phyloP scores from a whole-genome alignment of 2,329 filamentous ascomycete species.

The Raffaelea ambrosiae region DNA sequence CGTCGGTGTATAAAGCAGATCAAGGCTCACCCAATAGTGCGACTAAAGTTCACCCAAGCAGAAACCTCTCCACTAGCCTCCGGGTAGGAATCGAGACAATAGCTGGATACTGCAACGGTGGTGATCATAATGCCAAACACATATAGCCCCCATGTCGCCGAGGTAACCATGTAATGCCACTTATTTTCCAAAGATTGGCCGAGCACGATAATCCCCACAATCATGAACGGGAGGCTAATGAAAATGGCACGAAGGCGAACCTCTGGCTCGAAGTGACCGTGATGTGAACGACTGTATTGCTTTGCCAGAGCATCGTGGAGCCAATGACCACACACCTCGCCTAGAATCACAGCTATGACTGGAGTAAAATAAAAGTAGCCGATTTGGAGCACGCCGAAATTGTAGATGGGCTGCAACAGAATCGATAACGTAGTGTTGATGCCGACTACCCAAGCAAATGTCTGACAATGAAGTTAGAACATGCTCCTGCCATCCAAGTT shows the following conservation, averaged over 20 bases:
- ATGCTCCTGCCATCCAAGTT: too few species aligned
- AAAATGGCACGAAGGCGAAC: slow-evolving; percentile 40
- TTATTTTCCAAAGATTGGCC: slow-evolving; percentile 40
- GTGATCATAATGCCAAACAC: slow-evolving; percentile 47
- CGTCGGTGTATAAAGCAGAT: background rate
- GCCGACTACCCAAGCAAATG: slow-evolving; percentile 43
- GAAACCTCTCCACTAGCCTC: slow-evolving; percentile 45
- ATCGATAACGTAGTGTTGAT: slow-evolving; percentile 49
- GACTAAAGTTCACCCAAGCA: slow-evolving; percentile 40
- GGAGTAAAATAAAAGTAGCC: slow-evolving; percentile 52
- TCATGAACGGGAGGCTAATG: slow-evolving; percentile 38
- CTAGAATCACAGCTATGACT: slow-evolving; percentile 43
- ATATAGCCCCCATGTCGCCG: slow-evolving; percentile 43
- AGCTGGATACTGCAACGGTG: slow-evolving; percentile 42
- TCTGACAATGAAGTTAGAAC: slow-evolving; percentile 16
- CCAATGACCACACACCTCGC: slow-evolving; percentile 46
- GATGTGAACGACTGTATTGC: slow-evolving; percentile 34
- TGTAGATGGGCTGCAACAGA: slow-evolving; percentile 40
- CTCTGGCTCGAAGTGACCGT: slow-evolving; percentile 49
- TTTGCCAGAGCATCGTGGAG: slow-evolving; percentile 42
- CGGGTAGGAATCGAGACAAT: slow-evolving; percentile 46
- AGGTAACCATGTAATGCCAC: slow-evolving; percentile 44
- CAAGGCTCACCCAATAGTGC: slow-evolving; percentile 28
- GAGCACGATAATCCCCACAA: slow-evolving; percentile 40
- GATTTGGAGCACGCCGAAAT: slow-evolving; percentile 39